Percentiles rank a stretch among this genome's conserved stretches.
These are phyloP conservation scores for Boletus hoseneyae DNA, from an alignment of 1,284 basidiomycete species.

Conservation along the genomic window DNA sequence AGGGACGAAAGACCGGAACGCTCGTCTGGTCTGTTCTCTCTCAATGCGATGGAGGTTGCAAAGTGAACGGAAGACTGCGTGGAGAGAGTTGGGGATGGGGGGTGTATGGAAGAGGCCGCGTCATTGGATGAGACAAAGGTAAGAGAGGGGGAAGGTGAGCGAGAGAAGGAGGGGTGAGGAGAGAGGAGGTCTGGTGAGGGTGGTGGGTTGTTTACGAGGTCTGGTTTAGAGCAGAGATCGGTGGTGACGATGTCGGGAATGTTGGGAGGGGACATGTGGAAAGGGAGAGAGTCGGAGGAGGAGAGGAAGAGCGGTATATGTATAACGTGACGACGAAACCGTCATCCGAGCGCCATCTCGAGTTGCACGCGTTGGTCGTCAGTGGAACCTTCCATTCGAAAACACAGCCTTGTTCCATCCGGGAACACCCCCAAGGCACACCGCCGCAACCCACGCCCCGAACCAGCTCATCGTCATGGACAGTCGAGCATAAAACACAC, in stretches of 20 bases:
- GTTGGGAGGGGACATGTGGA: slow-evolving; percentile 22
- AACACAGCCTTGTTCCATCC: slow-evolving; percentile 30
- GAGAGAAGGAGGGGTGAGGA: slow-evolving; percentile 12
- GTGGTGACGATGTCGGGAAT: slow-evolving; percentile 37
- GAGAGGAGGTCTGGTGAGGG: slow-evolving; percentile 23
- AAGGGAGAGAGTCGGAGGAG: not conserved
- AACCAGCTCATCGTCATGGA: not conserved
- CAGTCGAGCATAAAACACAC: not conserved
- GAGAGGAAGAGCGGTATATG: not conserved
- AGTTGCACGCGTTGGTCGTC: slow-evolving; percentile 2
- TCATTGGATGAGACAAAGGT: slow-evolving; percentile 38
- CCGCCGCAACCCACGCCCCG: slow-evolving; percentile 12
- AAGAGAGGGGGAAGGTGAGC: slow-evolving; percentile 35
- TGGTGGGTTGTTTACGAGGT: slow-evolving; percentile 16
- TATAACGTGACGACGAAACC: not conserved
- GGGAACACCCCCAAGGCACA: slow-evolving; percentile 13
- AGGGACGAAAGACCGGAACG: slow-evolving; percentile 54
- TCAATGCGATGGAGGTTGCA: slow-evolving; percentile 55
- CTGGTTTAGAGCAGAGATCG: slow-evolving; percentile 32
- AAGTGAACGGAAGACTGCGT: slow-evolving; percentile 59
- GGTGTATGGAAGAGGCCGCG: slow-evolving; percentile 38
- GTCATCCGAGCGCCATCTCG: not conserved
- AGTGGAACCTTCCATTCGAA: slow-evolving; percentile 32
- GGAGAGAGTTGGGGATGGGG: slow-evolving; percentile 73
- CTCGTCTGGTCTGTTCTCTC: slow-evolving; percentile 70